Evolutionary conservation across 495 filamentous ascomycete species (phyloP).

Genomic region (Hypomontagnella monticulosa): DNA sequence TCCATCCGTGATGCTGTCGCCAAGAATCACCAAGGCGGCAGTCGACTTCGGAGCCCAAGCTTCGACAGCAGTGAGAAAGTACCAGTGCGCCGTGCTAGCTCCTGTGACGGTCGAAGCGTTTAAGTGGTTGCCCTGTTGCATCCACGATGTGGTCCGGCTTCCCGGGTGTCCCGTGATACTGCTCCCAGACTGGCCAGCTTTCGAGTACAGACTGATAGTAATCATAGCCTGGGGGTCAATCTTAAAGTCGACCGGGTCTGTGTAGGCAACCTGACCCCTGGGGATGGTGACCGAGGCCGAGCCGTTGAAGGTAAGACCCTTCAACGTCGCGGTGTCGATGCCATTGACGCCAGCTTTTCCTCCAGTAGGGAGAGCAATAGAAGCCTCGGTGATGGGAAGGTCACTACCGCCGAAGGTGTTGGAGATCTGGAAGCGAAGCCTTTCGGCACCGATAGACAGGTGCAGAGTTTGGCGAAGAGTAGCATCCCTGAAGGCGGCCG

Average conservation of each 20-base stretch:
- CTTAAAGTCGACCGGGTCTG: conserved; percentile 69
- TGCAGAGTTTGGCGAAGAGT: conserved; percentile 75
- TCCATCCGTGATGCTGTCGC: conserved; percentile 81
- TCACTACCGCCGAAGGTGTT: conserved; percentile 73
- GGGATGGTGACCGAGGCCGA: conserved; percentile 63
- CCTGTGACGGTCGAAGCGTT: conserved; percentile 57
- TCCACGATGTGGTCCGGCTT: conserved; percentile 71
- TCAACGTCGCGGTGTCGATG: conserved; percentile 61
- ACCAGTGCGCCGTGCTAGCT: conserved; percentile 62
- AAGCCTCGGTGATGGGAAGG: conserved; percentile 68
- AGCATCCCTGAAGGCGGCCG: conserved; percentile 56
- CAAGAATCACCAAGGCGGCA: conserved; percentile 67
- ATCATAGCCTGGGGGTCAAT: conserved; percentile 60
- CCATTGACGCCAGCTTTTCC: conserved; percentile 60
- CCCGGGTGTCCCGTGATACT: conserved; percentile 74
- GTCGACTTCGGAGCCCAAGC: conserved; percentile 58
- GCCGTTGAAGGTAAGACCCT: conserved; percentile 67
- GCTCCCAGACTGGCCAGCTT: conserved; percentile 63
- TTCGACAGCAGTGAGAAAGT: conserved; percentile 69
- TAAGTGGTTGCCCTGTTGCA: conserved; percentile 65
- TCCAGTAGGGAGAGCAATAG: conserved; percentile 63
- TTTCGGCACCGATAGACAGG: conserved; percentile 62
- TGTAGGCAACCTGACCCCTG: conserved; percentile 65
- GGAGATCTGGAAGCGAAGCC: conserved; percentile 70
- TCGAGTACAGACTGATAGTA: conserved; percentile 67